phyloP scores from a whole-genome alignment of 2,329 filamentous ascomycete genomes.

The Colletotrichum sp. region DNA sequence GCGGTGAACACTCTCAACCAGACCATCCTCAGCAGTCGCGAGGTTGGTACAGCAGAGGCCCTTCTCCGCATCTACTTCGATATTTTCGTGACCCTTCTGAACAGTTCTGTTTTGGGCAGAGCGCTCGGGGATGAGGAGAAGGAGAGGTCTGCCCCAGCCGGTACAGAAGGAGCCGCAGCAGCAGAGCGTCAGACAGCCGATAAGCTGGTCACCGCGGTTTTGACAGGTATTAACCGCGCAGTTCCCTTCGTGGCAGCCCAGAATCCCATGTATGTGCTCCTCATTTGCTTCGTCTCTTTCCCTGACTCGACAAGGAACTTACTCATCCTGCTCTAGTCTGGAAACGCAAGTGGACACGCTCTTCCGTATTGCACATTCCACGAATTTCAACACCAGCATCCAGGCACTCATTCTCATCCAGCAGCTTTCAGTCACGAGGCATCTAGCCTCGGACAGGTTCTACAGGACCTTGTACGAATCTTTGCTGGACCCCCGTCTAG shows the following conservation, averaged over 20 bases:
- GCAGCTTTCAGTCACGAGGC: conserved; percentile 82
- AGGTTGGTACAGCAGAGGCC: conserved; percentile 79
- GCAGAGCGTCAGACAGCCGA: conserved; percentile 77
- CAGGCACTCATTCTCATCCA: conserved; percentile 95
- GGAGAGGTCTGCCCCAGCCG: neutral
- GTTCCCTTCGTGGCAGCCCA: conserved; percentile 90
- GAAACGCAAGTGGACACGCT: conserved; percentile 91
- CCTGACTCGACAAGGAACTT: neutral
- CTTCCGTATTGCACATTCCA: conserved; percentile 94
- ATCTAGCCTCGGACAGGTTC: conserved; percentile 86
- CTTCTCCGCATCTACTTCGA: conserved; percentile 92
- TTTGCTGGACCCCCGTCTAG: conserved; percentile 84
- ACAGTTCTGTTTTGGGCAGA: conserved; percentile 37
- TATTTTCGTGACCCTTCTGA: conserved; percentile 83
- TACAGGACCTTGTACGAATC: conserved; percentile 97
- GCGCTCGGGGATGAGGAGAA: neutral
- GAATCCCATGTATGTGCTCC: conserved; percentile 66
- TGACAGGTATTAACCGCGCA: conserved; percentile 94
- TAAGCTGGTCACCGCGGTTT: conserved; percentile 88
- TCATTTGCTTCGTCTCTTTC: conserved; percentile 27
- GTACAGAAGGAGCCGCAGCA: conserved; percentile 18
- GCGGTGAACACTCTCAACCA: conserved; percentile 97
- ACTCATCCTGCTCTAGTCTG: conserved; percentile 53
- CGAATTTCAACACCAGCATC: conserved; percentile 98
- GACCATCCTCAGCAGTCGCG: conserved; percentile 86